Conservation (phyloP, 768 basidiomycete species). For the Russula sp. region DNA sequence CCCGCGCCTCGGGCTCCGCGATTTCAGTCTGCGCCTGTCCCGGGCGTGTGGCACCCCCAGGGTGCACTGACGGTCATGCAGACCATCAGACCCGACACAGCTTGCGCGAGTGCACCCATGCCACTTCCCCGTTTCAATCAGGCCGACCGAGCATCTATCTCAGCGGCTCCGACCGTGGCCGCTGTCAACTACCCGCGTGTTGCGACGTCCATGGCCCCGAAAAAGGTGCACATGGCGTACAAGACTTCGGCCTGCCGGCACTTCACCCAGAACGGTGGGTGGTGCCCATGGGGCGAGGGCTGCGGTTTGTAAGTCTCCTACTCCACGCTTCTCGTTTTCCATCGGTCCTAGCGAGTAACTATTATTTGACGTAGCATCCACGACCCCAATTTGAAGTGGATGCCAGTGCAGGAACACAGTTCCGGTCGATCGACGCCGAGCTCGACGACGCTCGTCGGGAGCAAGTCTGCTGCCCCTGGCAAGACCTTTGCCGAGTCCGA, state of each 20-base stretch:
- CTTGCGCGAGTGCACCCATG: too few relatives aligned
- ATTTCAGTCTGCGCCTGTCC: neutral
- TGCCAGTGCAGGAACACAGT: neutral
- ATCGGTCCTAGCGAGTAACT: neutral
- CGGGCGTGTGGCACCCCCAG: neutral
- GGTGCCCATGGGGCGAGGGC: conserved; percentile 15
- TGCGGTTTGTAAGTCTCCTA: conserved; percentile 12
- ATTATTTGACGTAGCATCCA: conserved; percentile 4
- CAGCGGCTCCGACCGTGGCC: neutral
- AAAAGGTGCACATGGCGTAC: conserved; percentile 7
- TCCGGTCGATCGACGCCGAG: conserved; percentile 14
- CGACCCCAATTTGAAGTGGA: conserved; percentile 10
- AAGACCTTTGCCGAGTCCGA: neutral
- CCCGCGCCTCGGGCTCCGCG: neutral
- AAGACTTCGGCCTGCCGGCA: conserved; percentile 15
- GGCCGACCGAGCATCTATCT: neutral
- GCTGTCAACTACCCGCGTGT: neutral
- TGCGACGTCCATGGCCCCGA: neutral
- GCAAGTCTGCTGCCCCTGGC: neutral
- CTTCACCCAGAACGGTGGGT: conserved; percentile 10
- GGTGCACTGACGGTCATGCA: neutral
- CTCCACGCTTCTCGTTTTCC: too few relatives aligned
- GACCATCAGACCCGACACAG: neutral
- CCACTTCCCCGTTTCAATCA: neutral
- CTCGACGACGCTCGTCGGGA: neutral